A percentile compares a stretch with the other conserved stretches of the same genome.
These are phyloP conservation scores for Fusarium chuoi DNA, from an alignment of 2,329 filamentous ascomycete genomes.

Conservation along the genomic window DNA sequence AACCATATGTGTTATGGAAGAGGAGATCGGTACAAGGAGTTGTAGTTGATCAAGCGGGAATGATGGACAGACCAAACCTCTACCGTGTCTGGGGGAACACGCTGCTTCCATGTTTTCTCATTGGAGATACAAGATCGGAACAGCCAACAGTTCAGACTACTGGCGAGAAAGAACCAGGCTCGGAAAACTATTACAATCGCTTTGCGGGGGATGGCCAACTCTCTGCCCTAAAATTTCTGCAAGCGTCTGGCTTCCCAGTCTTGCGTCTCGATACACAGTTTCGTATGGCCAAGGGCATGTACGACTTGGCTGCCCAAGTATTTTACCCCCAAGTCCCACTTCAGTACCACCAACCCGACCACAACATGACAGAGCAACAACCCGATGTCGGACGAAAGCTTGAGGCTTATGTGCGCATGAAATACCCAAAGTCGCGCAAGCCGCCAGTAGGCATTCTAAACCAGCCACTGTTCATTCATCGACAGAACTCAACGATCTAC, in stretches of 20 bases:
- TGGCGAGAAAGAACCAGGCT: neutral
- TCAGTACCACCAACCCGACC: rapidly evolving
- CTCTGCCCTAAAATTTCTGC: neutral
- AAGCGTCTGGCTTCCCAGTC: conserved; percentile 17
- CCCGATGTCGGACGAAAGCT: neutral
- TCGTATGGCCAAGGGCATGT: conserved; percentile 37
- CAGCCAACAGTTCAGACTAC: conserved; percentile 5
- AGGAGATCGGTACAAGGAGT: neutral
- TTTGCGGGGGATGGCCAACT: conserved; percentile 13
- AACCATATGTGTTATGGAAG: neutral
- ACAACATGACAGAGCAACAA: rapidly evolving
- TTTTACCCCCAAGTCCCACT: neutral
- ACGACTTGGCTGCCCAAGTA: neutral
- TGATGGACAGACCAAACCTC: conserved; percentile 27
- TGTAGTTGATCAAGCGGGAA: conserved; percentile 39
- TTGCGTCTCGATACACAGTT: conserved; percentile 32
- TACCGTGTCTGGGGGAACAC: conserved; percentile 39
- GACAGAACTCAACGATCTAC: neutral
- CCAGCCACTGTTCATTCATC: neutral
- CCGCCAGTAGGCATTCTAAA: neutral
- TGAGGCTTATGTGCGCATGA: neutral
- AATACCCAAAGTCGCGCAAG: neutral
- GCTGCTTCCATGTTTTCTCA: conserved; percentile 31
- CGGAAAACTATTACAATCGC: conserved; percentile 5
- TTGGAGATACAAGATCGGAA: conserved; percentile 34